These are phyloP conservation scores for Naganishia vaughanmartiniae DNA, from an alignment of 768 basidiomycete species.

Conservation along the genomic window DNA sequence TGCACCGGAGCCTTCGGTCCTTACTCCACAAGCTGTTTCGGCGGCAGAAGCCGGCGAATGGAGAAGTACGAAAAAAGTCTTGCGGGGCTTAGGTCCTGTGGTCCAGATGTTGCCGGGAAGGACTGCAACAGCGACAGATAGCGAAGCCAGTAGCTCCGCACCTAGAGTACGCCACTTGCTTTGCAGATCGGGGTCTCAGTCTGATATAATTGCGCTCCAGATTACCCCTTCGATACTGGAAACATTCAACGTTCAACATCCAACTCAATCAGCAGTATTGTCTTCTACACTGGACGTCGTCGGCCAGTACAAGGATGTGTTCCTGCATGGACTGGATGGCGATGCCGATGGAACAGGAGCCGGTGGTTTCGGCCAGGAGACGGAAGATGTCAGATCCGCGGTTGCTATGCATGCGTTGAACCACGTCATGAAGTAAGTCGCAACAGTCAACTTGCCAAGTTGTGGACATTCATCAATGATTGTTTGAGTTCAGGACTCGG, in stretches of 20 bases:
- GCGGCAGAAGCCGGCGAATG: conserved; percentile 63
- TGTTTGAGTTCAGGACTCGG: conserved; percentile 68
- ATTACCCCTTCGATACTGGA: conserved; percentile 55
- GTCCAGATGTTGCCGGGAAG: conserved; percentile 50
- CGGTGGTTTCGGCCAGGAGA: conserved; percentile 51
- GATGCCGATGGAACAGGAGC: conserved; percentile 54
- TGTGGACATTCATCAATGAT: conserved; percentile 12
- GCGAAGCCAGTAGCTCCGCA: conserved; percentile 1
- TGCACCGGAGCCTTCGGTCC: conserved; percentile 59
- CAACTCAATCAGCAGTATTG: conserved; percentile 25
- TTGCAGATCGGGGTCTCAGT: background rate
- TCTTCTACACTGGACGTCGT: conserved; percentile 57
- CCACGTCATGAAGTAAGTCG: conserved; percentile 81
- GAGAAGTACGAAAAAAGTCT: conserved; percentile 57
- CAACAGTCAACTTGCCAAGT: background rate
- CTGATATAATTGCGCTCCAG: conserved; percentile 28
- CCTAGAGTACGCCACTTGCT: conserved; percentile 1
- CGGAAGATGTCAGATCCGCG: conserved; percentile 65
- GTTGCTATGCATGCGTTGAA: conserved; percentile 77
- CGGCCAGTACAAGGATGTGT: conserved; percentile 70
- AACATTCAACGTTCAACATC: conserved; percentile 56
- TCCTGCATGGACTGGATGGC: conserved; percentile 65
- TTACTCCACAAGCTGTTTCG: conserved; percentile 53
- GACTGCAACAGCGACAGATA: background rate
- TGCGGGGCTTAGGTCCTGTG: conserved; percentile 63